A percentile compares a stretch with the other conserved stretches of the same genome.
Conservation (phyloP, 202 grass and related monocot genomes). For the Dendrocalamus latiflorus region DNA sequence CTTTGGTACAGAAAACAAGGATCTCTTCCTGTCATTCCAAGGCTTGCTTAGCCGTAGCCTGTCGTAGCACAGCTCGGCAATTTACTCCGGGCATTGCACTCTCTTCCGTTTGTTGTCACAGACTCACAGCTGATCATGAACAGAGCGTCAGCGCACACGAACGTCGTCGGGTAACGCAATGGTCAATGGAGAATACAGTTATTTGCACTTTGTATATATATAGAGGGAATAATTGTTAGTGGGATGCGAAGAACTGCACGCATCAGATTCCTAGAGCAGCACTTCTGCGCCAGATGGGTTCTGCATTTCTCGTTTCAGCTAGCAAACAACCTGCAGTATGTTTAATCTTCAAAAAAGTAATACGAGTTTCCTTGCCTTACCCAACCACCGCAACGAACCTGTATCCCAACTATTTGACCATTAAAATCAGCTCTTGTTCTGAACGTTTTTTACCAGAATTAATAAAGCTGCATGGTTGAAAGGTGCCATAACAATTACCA, state of each 20-base stretch:
- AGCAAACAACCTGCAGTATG: no score
- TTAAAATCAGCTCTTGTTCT: not conserved
- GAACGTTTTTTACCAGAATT: not conserved
- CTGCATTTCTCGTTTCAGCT: not conserved
- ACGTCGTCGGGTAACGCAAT: not conserved
- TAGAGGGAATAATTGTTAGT: no score
- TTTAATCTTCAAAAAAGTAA: no score
- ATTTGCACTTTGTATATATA: not conserved
- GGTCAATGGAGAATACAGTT: not conserved
- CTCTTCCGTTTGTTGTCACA: not conserved
- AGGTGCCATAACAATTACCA: not conserved
- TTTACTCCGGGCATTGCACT: not conserved
- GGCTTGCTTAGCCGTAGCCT: constrained; percentile 66
- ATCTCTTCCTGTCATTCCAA: constrained; percentile 75
- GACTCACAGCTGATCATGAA: not conserved
- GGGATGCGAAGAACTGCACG: not conserved
- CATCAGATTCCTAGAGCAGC: not conserved
- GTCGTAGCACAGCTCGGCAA: constrained; percentile 25
- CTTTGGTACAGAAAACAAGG: constrained; percentile 25
- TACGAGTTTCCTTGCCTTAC: not conserved
- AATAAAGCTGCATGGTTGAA: not conserved
- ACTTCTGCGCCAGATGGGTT: not conserved
- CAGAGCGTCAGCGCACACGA: not conserved
- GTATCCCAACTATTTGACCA: not conserved
- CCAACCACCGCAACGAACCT: not conserved